Evolutionary conservation across 345 rosid genomes (phyloP), one percentile per base, ranked within the genome.

Genomic region (Luvunga scandens): DNA sequence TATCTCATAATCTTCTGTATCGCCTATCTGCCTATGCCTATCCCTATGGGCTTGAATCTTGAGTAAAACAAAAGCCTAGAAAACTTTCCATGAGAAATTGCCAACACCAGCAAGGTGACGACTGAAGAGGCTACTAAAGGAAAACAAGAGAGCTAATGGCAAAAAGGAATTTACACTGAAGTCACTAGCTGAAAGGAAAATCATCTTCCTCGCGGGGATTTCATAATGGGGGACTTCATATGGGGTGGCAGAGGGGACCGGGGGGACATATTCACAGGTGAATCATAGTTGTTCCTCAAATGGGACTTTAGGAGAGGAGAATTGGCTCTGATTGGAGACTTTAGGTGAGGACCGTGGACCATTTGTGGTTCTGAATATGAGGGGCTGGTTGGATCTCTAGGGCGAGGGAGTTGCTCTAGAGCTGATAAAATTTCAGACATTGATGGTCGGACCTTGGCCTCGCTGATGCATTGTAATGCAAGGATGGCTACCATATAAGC

Each of bases 361-460:
- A 60, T 6, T 16, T 57, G 61, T 68, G 25, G 73, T 42, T 75
- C 75, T 30, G 75, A 67, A 31, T 28, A 63, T 2, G 63, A 21
- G 39, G 82, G 70, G 59, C 77, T 70, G 33, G 24, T 27, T 48
- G 55, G 62, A 16, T 57, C 79, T 66, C 79, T 87, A 2, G 81
- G 68, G 64, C 45, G 67, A 9, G 83, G 78, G 62, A 87, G 79
- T 27, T 69, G 50, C 78, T 89, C 90, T 30, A 94, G 79, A 24
- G 76, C 75, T 16, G 25, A 71, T 73, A 93, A 72, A 76, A 93
- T 91, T 69, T 87, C 91, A 12, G 89, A 72, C 95, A 93, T 93
- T 62, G 82, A 73, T 5, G 98, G 98, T 19, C 95, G 87, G 64
- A 69, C 73, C 85, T 90, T 89, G 76, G 92, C 93, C 60, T 90